phyloP scores from a whole-genome alignment of 2,329 filamentous ascomycete species.

The Sporothrix mexicana region DNA sequence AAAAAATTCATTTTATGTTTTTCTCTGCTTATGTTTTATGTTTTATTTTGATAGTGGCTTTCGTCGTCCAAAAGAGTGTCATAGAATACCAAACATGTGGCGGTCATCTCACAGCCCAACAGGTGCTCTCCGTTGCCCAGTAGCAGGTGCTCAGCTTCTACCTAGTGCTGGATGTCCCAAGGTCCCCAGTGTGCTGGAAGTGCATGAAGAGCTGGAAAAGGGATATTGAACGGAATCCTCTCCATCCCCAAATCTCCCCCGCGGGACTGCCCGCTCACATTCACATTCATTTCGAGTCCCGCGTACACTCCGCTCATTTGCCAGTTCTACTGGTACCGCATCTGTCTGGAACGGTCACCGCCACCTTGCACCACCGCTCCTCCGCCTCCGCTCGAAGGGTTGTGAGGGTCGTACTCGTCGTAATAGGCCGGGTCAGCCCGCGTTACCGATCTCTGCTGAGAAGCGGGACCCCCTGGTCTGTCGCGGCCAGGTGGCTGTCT shows the following conservation, averaged over 20 bases:
- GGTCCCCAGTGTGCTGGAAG: too few species aligned
- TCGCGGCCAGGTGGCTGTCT: neutral
- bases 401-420: conserved; percentile 54
- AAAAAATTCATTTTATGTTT: neutral
- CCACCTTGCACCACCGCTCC: neutral
- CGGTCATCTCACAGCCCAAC: too few species aligned
- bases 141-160: too few species aligned
- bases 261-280: too few species aligned
- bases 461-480: neutral
- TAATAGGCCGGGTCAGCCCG: conserved; percentile 40
- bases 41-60: neutral
- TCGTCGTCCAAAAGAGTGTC: neutral
- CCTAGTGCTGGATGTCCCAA: too few species aligned
- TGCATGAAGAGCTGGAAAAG: too few species aligned
- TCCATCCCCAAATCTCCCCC: too few species aligned
- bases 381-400: neutral
- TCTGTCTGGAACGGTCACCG: conserved; percentile 12
- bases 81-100: too few species aligned
- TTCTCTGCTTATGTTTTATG: neutral
- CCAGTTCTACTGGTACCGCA: conserved; percentile 34
- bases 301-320: neutral
- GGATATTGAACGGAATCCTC: too few species aligned
- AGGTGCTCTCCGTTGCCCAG: too few species aligned
- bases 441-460: neutral
- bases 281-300: neutral